Evolutionary conservation across 2,329 filamentous ascomycete genomes (phyloP).

Genomic region (Didymosphaeria variabile): DNA sequence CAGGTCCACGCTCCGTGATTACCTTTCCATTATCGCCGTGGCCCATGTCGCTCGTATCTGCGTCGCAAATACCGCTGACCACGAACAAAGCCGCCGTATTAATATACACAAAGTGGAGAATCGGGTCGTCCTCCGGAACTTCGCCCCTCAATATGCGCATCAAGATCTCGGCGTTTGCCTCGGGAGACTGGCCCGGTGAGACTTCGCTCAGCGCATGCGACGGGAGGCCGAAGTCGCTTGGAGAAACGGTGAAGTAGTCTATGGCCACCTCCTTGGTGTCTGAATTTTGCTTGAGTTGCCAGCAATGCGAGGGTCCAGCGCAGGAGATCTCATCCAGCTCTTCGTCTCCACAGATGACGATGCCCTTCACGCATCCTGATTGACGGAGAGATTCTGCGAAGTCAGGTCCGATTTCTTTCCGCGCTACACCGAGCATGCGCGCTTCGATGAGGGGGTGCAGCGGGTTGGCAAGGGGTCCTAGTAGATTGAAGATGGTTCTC

Average conservation of each 20-base stretch:
- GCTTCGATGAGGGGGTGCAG: constrained; percentile 82
- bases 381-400: constrained; percentile 86
- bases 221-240: constrained; percentile 86
- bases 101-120: constrained; percentile 92
- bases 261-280: constrained; percentile 63
- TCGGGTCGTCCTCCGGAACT: constrained; percentile 78
- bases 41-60: constrained; percentile 81
- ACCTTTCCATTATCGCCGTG: constrained; percentile 81
- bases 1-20: constrained; percentile 82
- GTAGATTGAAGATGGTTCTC: constrained; percentile 96
- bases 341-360: constrained; percentile 93
- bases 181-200: constrained; percentile 83
- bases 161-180: constrained; percentile 87
- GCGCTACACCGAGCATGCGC: constrained; percentile 90
- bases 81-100: constrained; percentile 92
- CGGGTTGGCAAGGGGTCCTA: constrained; percentile 92
- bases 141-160: constrained; percentile 78
- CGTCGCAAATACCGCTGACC: constrained; percentile 84
- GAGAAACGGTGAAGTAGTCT: constrained; percentile 79
- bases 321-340: constrained; percentile 96
- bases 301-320: constrained; percentile 87
- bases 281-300: constrained; percentile 71
- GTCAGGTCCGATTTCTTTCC: constrained; percentile 84
- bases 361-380: constrained; percentile 79
- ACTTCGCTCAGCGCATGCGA: constrained; percentile 79